Percentiles rank a stretch among this genome's conserved stretches.
Evolutionary conservation across 257 asterid genomes (phyloP).

Genomic region (Henckelia pumila): DNA sequence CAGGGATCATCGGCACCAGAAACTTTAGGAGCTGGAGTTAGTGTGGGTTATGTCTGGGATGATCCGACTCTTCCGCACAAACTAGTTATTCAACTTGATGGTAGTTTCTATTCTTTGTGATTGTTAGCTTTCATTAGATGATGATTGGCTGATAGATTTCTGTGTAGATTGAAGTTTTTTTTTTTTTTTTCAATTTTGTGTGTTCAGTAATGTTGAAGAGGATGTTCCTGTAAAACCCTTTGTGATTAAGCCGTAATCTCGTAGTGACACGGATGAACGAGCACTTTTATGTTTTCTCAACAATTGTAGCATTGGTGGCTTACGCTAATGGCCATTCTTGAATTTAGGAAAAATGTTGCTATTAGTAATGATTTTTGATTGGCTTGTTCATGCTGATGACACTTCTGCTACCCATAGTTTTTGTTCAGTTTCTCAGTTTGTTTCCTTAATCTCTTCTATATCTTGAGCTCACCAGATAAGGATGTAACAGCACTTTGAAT

Average conservation of each 20-base stretch:
- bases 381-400: too few relatives aligned
- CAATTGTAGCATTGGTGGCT: slow-evolving; percentile 3
- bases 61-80: too few relatives aligned
- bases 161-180: neutral
- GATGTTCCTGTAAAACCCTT: slow-evolving; percentile 17
- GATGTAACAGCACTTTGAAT: slow-evolving; percentile 54
- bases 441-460: slow-evolving; percentile 76
- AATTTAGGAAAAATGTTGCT: too few relatives aligned
- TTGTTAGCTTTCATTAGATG: neutral
- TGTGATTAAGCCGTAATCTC: neutral
- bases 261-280: slow-evolving; percentile 6
- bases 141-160: neutral
- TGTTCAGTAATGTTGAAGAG: slow-evolving; percentile 1
- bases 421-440: slow-evolving; percentile 88
- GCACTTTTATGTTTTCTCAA: neutral
- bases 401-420: too few relatives aligned
- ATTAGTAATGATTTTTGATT: too few relatives aligned
- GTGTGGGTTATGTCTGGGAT: too few relatives aligned
- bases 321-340: too few relatives aligned
- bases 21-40: too few relatives aligned
- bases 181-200: neutral
- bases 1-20: too few relatives aligned
- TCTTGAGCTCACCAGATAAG: slow-evolving; percentile 60
- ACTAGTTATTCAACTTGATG: too few relatives aligned
- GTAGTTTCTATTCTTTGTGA: slow-evolving; percentile 18